Percentiles rank a stretch among this genome's conserved stretches.
Conservation (phyloP, 768 basidiomycete species). For the Pilatotrama ljubarskyi region DNA sequence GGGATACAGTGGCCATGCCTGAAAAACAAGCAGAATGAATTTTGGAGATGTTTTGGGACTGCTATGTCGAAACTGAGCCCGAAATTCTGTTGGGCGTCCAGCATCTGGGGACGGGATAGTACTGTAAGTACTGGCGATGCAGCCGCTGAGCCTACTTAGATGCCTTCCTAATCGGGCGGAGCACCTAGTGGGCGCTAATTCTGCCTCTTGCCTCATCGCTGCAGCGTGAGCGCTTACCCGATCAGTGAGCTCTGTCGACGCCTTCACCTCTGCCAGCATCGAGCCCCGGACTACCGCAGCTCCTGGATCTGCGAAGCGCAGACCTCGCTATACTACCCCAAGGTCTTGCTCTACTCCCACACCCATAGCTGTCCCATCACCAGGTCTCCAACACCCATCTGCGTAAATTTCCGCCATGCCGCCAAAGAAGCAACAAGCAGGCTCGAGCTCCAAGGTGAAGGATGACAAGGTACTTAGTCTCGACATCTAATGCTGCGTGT, state of each 20-base stretch:
- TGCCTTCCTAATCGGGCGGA: background rate
- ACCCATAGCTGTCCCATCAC: background rate
- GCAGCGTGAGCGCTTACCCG: background rate
- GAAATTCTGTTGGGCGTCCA: no score
- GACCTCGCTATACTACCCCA: background rate
- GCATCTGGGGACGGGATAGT: no score
- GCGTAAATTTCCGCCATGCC: slow-evolving; percentile 52
- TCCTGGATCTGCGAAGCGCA: background rate
- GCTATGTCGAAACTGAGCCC: no score
- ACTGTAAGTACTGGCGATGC: no score
- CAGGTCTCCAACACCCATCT: background rate
- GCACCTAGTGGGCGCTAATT: background rate
- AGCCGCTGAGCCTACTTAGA: background rate
- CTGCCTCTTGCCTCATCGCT: background rate
- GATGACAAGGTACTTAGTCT: slow-evolving; percentile 69
- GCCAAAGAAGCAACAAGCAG: slow-evolving; percentile 69
- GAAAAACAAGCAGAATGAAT: no score
- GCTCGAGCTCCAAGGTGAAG: slow-evolving; percentile 65
- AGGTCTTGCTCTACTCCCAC: no score
- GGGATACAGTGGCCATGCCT: no score
- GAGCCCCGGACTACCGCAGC: background rate
- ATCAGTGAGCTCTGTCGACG: slow-evolving; percentile 7
- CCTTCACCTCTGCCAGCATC: slow-evolving; percentile 2
- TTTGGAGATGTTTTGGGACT: no score
- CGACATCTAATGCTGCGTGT: slow-evolving; percentile 19